Base-by-base conservation (phyloP, 2,329 filamentous ascomycete species). In the Myriosclerotinia curreyana region DNA sequence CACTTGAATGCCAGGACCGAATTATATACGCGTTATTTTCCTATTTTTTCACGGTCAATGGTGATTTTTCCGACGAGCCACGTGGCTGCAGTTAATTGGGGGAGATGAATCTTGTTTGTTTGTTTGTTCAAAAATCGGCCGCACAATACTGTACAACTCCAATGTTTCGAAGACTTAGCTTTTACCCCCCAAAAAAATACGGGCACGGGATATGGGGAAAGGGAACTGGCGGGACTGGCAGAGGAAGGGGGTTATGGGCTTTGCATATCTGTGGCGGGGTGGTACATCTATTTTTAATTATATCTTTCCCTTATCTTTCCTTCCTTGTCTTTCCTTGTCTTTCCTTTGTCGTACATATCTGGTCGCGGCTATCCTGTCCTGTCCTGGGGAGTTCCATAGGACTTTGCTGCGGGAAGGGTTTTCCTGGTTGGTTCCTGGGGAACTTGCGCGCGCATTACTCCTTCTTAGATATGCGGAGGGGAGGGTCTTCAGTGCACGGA, bases 1-100 rank as follows among this genome's bases (percentile, higher is more conserved):
- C 42, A 36, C 44, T 58, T 48, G 55, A 58, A 58, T 58, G 31
- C 42, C 55, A 58, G 55, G 55, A 58, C 55, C 55, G 28, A 58
- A 58, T 36, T 55, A 48, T 48, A 58, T 58, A 58, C 31, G 36
- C 31, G 55, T 58, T 58, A 3, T 58, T 58, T 58, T 58, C 55
- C 42, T 58, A 58, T 20, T 48, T 56, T 58, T 48, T 34, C 42
- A 25, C 42, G 31, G 42, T 36, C 55, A 36, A 20, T 22, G 28
- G 44, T 31, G 55, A 48, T 25, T 58, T 48, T 48, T 48, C 31
- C 25, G n/a, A 28, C 42, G 55, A 38, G 55, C 55, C 55, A 58
- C 55, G 55, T 58, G 42, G 55, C 55, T 28, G 34, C 55, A 17
- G 28, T 20, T 58, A 48, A 58, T 58, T 58, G 55, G 55, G 31